Evolutionary conservation across 2,329 filamentous ascomycete species (phyloP).

Genomic region (Drechslerella stenobrocha): DNA sequence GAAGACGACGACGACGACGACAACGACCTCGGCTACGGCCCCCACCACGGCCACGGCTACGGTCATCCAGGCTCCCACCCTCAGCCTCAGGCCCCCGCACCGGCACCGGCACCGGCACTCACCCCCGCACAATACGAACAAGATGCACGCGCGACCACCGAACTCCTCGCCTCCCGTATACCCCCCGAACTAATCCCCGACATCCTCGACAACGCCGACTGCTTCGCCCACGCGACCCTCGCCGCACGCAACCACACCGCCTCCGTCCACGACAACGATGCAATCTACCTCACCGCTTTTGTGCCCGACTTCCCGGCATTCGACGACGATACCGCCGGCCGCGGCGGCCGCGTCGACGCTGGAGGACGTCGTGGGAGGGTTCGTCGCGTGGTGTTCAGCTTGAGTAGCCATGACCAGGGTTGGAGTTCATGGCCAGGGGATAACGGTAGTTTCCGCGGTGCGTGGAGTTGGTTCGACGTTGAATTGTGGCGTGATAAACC

Average conservation of each 20-base stretch:
- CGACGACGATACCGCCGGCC: conserved; percentile 22
- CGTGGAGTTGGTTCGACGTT: conserved; percentile 37
- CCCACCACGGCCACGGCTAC: not conserved
- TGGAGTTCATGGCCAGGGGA: conserved; percentile 20
- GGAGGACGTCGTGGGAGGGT: conserved; percentile 28
- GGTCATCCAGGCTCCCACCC: too few relatives aligned
- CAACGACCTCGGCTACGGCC: not conserved
- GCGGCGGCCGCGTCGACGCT: conserved; percentile 9
- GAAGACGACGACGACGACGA: conserved; percentile 1
- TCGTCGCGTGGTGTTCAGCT: conserved; percentile 24
- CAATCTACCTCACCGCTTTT: conserved; percentile 19
- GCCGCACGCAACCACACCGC: not conserved
- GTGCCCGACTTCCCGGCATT: conserved; percentile 30
- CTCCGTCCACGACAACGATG: conserved; percentile 9
- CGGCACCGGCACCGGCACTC: too few relatives aligned
- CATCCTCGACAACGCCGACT: conserved; percentile 36
- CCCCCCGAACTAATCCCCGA: conserved; percentile 23
- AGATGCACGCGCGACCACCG: conserved; percentile 8
- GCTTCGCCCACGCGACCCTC: conserved; percentile 17
- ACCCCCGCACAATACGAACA: not conserved
- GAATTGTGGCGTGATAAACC: conserved; percentile 26
- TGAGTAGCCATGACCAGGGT: conserved; percentile 30
- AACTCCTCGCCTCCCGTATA: not conserved
- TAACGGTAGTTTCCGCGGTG: conserved; percentile 8
- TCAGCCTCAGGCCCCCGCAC: too few relatives aligned